Base-by-base conservation (phyloP, 1,139 yeast genomes). In the Torulaspora pretoriensis region DNA sequence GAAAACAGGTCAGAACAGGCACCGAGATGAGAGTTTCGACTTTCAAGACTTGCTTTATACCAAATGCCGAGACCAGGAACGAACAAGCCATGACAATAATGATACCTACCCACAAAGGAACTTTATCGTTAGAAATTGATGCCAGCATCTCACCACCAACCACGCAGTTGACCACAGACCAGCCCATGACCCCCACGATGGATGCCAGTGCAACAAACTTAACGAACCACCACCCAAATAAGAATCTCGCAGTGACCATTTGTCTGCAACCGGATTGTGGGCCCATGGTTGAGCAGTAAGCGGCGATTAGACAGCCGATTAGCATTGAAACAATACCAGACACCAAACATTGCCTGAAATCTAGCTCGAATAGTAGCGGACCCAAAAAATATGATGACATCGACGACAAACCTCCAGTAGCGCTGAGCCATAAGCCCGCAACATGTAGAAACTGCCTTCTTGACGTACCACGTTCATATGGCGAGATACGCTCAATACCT, bases 201-300 rank as follows among this genome's bases (percentile, higher is more conserved):
- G 85, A 75, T 30, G 83, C 76, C 35, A 87, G 61, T 2, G 87
- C 80, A 38, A 85, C 83, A 45, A 84, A 68, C 60, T 83, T 82
- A 32, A 87, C 89, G 51, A 81, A 77, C 83, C 84, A 84, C 80
- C 89, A 82, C 1, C 96, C 95, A 62, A 85, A 86, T 38, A 85
- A 68, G 57, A 76, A 85, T 49, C 95, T 72, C 0, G 90, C 83
- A 16, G 87, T 75, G 7, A 86, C 90, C 89, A 87, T 84, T 62
- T 86, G 95, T 55, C 96, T 72, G 51, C 90, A 77, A 0, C 96
- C 96, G 0, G 94, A 83, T 48, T 86, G 73, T 1, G 96, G 95
- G 1, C 96, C 96, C 89, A 86, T 80, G 8, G 79, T 74, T 3
- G 94, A 74, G 59, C 90, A 85, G 60, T 84, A 86, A 0, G 89